These are phyloP conservation scores for Ophiostoma novo-ulmi DNA, from an alignment of 2,329 filamentous ascomycete species.

Conservation along the genomic window DNA sequence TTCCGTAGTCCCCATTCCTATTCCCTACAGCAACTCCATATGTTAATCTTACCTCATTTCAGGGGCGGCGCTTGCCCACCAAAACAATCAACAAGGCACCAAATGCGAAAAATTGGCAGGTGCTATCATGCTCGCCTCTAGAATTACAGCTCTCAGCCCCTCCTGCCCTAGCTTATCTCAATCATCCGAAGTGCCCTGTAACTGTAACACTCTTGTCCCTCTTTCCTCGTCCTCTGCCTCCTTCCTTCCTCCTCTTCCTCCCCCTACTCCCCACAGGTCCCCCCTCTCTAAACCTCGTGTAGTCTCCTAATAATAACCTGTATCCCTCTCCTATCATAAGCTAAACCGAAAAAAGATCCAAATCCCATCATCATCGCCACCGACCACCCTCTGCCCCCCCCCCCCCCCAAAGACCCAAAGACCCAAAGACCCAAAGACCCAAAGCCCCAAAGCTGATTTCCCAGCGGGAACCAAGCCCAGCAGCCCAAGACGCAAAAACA, in stretches of 20 bases:
- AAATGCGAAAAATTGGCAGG: conserved; percentile 7
- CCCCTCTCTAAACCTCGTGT: neutral
- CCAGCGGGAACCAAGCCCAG: neutral
- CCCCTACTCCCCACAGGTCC: conserved; percentile 6
- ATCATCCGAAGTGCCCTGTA: neutral
- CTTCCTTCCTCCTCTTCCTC: neutral
- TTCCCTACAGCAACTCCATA: conserved; percentile 5
- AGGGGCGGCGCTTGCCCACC: conserved; percentile 15
- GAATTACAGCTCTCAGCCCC: conserved; percentile 11
- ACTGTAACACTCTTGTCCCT: neutral
- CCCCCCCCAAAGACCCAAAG: neutral
- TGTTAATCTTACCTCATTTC: neutral
- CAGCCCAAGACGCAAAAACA: conserved; percentile 1
- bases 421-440: neutral
- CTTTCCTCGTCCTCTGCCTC: neutral
- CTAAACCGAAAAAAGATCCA: conserved; percentile 9
- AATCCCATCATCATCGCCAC: conserved; percentile 16
- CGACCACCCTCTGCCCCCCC: neutral
- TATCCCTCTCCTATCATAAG: conserved; percentile 12
- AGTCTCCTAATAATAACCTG: conserved; percentile 1
- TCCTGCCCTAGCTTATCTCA: neutral
- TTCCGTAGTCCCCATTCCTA: neutral
- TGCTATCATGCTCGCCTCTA: neutral
- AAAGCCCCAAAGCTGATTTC: conserved; percentile 6
- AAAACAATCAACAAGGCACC: conserved; percentile 8